Evolutionary conservation across 805 yeast genomes (phyloP), one percentile per base, ranked within the genome.

Genomic region (Dipodascus albidus): DNA sequence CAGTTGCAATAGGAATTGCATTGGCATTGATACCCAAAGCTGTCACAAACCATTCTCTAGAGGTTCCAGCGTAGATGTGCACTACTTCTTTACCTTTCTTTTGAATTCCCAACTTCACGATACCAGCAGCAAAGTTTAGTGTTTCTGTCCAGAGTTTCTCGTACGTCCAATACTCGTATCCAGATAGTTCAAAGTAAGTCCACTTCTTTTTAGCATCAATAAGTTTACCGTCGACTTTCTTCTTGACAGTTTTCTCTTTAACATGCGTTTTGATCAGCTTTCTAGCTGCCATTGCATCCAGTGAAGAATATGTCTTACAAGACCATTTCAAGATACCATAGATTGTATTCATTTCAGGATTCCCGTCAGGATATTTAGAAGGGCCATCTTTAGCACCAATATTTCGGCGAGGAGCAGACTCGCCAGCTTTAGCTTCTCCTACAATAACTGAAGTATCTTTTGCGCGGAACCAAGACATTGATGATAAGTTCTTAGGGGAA

Each of bases 11-110:
- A 23, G 98, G 86, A 56, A 93, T 83, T 50, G 78, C 71, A 69
- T 88, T 96, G 52, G 89, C 74, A 61, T 80, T 79, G 52, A 87
- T 76, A 15, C 90, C 96, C 55, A 87, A 67, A 59, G 81, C 91
- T 31, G 87, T 78, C 70, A 86, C 85, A 87, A 91, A 79, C 98
- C 98, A 91, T 65, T 80, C 80, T 54, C 80, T 83, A 15, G 95
- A 85, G 11, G 99, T 93, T 19, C 86, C 69, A 23, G 96, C 96
- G 70, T 83, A 93, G 53, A 91, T 77, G 67, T 89, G 96, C 61
- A 91, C 66, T 60, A 78, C 80, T 60, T 82, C 83, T 33, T 70
- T 70, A 59, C 77, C 76, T 23, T 68, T 67, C 19, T 95, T 88
- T 58, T 71, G 62, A 56, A 93, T 60, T 11, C 98, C 99, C 47